Conservation (phyloP, 306 rosid species). For the Medicago arabica region DNA sequence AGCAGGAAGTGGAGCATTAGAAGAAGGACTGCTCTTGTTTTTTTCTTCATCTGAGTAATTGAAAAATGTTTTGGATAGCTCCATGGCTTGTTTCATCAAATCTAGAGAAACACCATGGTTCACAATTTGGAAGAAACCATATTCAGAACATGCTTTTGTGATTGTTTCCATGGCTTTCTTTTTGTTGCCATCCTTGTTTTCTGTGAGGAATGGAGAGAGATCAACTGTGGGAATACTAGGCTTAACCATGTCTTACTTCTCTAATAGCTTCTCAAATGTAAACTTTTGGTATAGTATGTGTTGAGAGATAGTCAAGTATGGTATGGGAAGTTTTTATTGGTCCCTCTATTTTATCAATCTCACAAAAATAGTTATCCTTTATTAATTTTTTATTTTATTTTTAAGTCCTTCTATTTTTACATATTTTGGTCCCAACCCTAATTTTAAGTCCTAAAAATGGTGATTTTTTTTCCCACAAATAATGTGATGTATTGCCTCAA, state of each 20-base stretch:
- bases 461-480: no score
- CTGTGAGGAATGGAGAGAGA: constrained; percentile 44
- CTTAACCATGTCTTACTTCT: constrained; percentile 34
- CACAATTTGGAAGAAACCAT: constrained; percentile 63
- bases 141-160: constrained; percentile 50
- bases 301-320: no score
- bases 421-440: no score
- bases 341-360: no score
- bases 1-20: constrained; percentile 51
- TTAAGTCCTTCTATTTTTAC: no score
- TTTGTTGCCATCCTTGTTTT: constrained; percentile 37
- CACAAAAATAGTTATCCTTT: no score
- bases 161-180: constrained; percentile 43
- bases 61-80: constrained; percentile 49
- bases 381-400: no score
- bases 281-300: background rate
- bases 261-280: background rate
- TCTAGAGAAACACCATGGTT: constrained; percentile 53
- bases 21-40: constrained; percentile 38
- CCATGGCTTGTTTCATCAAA: constrained; percentile 44
- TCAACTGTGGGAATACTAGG: constrained; percentile 51
- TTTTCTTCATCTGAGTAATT: constrained; percentile 54
- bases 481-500: no score
- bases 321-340: no score
- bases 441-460: no score